Conservation (phyloP, 2,329 filamentous ascomycete genomes). For the Chaetomiaceae sp. region DNA sequence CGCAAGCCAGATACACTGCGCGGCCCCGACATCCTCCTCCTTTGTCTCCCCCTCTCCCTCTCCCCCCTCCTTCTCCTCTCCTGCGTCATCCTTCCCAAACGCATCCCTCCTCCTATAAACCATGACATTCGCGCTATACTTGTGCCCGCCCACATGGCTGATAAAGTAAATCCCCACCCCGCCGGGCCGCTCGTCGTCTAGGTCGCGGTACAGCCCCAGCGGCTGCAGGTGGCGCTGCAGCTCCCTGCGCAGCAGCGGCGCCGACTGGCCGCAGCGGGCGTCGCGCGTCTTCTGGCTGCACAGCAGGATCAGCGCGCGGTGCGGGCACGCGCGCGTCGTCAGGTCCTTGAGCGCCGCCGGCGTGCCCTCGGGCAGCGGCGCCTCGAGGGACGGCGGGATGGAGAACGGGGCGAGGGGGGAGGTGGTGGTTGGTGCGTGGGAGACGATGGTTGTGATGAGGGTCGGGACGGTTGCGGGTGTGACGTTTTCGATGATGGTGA, state of each 20-base stretch:
- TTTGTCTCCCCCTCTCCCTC: conserved; percentile 13
- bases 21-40: conserved; percentile 53
- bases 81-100: conserved; percentile 31
- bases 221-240: conserved; percentile 84
- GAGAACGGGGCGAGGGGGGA: conserved; percentile 49
- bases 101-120: conserved; percentile 68
- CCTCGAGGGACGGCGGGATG: conserved; percentile 34
- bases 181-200: conserved; percentile 82
- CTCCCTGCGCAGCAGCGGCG: conserved; percentile 81
- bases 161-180: conserved; percentile 97
- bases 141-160: conserved; percentile 92
- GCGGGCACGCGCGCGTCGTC: conserved; percentile 63
- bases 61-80: conserved; percentile 4
- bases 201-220: conserved; percentile 77
- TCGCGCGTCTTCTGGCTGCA: conserved; percentile 95
- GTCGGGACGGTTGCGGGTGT: conserved; percentile 67
- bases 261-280: conserved; percentile 88
- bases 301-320: conserved; percentile 82
- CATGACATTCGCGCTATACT: conserved; percentile 92
- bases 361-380: conserved; percentile 25
- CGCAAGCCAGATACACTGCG: conserved; percentile 90
- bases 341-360: conserved; percentile 32
- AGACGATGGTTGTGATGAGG: conserved; percentile 67
- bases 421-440: conserved; percentile 67
- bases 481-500: conserved; percentile 77